Evolutionary conservation across 495 filamentous ascomycete species (phyloP).

Genomic region (Copromyces sp.): DNA sequence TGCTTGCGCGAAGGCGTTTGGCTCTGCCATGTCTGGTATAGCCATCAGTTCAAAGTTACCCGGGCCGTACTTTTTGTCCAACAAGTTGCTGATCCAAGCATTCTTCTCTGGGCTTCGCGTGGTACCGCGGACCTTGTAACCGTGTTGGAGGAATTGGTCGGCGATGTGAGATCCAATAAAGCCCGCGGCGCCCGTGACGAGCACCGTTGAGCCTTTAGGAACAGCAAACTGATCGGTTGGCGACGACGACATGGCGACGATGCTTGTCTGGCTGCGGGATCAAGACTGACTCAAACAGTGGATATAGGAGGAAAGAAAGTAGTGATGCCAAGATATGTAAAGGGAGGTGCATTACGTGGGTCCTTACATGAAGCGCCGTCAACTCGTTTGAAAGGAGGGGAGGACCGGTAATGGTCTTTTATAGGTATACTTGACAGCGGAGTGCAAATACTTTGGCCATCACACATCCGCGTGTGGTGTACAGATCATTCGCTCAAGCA

Average conservation of each 20-base stretch:
- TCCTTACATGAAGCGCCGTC: background rate
- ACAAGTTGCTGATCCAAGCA: constrained; percentile 31
- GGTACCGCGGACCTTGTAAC: constrained; percentile 44
- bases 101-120: constrained; percentile 30
- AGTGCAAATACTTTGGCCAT: no score
- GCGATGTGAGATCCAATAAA: constrained; percentile 42
- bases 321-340: constrained; percentile 1
- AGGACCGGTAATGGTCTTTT: background rate
- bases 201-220: constrained; percentile 16
- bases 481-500: no score
- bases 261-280: background rate
- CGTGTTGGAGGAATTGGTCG: constrained; percentile 34
- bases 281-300: no score
- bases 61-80: constrained; percentile 30
- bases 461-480: no score
- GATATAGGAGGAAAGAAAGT: background rate
- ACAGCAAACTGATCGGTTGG: background rate
- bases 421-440: background rate
- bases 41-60: constrained; percentile 28
- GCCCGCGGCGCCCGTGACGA: constrained; percentile 47
- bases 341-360: background rate
- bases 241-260: background rate
- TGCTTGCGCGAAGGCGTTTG: constrained; percentile 30
- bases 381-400: no score
- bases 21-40: constrained; percentile 29